phyloP scores from a whole-genome alignment of 495 filamentous ascomycete species.

The Aspergillus steynii region DNA sequence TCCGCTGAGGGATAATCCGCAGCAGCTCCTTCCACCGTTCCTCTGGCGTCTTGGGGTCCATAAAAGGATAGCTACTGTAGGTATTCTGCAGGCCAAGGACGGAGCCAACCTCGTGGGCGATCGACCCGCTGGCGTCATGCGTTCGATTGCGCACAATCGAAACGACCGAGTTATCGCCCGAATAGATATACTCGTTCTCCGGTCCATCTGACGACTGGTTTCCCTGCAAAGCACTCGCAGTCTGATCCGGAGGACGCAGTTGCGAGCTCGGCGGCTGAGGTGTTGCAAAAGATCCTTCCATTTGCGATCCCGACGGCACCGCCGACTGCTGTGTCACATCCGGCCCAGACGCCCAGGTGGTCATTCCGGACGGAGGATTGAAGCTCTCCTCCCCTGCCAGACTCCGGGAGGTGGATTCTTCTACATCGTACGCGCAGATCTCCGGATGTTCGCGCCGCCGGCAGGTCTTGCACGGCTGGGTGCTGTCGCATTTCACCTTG shows the following conservation, averaged over 20 bases:
- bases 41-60: slow-evolving; percentile 29
- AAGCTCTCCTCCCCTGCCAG: not conserved
- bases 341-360: not conserved
- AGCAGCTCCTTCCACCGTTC: slow-evolving; percentile 34
- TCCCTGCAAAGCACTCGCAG: not conserved
- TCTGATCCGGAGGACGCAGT: not conserved
- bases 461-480: slow-evolving; percentile 36
- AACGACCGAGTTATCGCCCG: slow-evolving; percentile 39
- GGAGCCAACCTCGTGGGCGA: slow-evolving; percentile 34
- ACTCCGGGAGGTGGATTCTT: not conserved
- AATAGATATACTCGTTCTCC: slow-evolving; percentile 36
- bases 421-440: slow-evolving; percentile 37
- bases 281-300: no score
- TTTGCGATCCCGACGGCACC: not conserved
- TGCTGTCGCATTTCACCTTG: slow-evolving; percentile 43
- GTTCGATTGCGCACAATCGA: slow-evolving; percentile 38
- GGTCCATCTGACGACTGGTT: not conserved
- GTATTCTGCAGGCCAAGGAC: slow-evolving; percentile 75
- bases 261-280: not conserved
- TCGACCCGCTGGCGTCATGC: slow-evolving; percentile 56
- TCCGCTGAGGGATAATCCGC: slow-evolving; percentile 29
- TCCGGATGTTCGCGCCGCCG: slow-evolving; percentile 32
- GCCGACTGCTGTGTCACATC: not conserved
- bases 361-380: not conserved
- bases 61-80: slow-evolving; percentile 67